Base-by-base conservation (phyloP, 2,329 filamentous ascomycete genomes). In the Fusarium nygamai region DNA sequence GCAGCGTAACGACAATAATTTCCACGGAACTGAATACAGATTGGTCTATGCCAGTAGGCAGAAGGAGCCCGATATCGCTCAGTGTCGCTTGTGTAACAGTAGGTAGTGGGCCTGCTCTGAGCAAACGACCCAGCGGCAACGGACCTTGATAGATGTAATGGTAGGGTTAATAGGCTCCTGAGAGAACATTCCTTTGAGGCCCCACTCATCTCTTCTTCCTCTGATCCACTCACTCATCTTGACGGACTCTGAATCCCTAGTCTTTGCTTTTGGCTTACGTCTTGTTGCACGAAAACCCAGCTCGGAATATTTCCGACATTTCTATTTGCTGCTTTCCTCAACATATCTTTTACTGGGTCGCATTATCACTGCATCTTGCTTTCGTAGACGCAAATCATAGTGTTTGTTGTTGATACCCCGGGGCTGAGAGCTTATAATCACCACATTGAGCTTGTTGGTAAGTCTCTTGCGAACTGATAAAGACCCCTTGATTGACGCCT, bases 401-500 rank as follows among this genome's bases (percentile, higher is more conserved):
- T 33, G 29, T 50, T 10, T 36, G 34, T 9, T n/a, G 10, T 51
- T 51, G 29, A 33, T 17, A 1, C 7, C 22, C 4, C 19, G 6
- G 31, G 31, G 22, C 31, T 34, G 31, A 51, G n/a, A 34, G 48
- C 31, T 34, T 51, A 34, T 20, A 51, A 51, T 51, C 31, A 34
- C n/a, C 6, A 8, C 0, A 4, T 11, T 24, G 48, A 10, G 8
- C 8, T 34, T 24, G 3, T 10, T 34, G 8, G 22, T 24, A 3
- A 51, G 48, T 24, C 12, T 33, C 12, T 24, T 11, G 2, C 2
- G 4, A 14, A 34, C 4, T 24, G 3, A 20, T 2, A 2, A 8
- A 6, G 0, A 34, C 1, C 4, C 3, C 6, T 31, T 19, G 3
- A 16, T n/a, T 51, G 9, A 51, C 1, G 0, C 11, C 3, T 8